Conservation (phyloP, 169 alveolate genomes). For the Eimeria falciformis region DNA sequence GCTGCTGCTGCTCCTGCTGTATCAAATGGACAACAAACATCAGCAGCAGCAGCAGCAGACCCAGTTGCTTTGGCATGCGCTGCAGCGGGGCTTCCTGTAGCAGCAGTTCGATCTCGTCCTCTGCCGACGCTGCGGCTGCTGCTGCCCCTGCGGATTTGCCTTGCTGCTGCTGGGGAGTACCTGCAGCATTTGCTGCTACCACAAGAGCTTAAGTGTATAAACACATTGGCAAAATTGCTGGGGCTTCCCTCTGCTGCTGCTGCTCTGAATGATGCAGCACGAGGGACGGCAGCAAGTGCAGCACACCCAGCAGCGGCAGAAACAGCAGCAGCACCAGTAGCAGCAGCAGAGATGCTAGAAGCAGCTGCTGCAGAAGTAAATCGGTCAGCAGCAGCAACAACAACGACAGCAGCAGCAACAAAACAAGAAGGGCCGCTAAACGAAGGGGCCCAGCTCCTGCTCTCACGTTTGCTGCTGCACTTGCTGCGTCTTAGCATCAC, state of each 20-base stretch:
- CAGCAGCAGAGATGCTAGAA: neutral
- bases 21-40: neutral
- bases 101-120: neutral
- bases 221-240: neutral
- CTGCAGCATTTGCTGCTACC: neutral
- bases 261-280: neutral
- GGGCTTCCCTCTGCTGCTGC: constrained; percentile 13
- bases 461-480: constrained; percentile 18
- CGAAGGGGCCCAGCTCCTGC: constrained; percentile 29
- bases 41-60: constrained; percentile 55
- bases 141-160: neutral
- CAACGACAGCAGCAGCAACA: neutral
- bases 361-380: neutral
- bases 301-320: neutral
- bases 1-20: neutral
- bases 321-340: neutral
- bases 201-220: neutral
- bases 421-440: neutral
- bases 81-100: constrained; percentile 38
- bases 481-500: constrained; percentile 6
- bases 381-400: neutral
- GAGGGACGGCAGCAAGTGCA: constrained; percentile 13
- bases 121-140: constrained; percentile 34
- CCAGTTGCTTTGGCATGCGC: constrained; percentile 35
- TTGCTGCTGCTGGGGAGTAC: neutral